These are phyloP conservation scores for Lactarius vividus DNA, from an alignment of 768 basidiomycete species.

Conservation along the genomic window DNA sequence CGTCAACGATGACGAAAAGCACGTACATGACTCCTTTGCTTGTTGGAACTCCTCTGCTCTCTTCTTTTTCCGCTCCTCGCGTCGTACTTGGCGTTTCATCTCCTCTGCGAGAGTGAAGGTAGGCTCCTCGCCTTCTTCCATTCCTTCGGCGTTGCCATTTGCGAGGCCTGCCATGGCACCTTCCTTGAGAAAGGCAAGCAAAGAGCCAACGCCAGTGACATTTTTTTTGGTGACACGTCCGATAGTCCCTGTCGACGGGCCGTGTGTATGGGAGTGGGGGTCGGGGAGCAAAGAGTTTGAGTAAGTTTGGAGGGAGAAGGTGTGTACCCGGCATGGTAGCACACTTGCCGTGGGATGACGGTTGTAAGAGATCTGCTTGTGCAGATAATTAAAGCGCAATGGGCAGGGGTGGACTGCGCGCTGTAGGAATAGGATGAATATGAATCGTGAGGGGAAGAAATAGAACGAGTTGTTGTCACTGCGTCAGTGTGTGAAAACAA, in stretches of 20 bases:
- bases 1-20: constrained; percentile 1
- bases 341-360: constrained; percentile 5
- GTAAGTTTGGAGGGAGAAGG: constrained; percentile 90
- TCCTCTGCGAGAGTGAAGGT: constrained; percentile 82
- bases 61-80: constrained; percentile 78
- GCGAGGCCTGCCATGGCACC: constrained; percentile 68
- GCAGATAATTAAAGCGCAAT: constrained; percentile 18
- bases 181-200: constrained; percentile 74
- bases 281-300: constrained; percentile 94
- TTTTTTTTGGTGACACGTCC: constrained; percentile 67
- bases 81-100: constrained; percentile 68
- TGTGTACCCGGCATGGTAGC: constrained; percentile 65
- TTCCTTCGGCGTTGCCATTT: constrained; percentile 56
- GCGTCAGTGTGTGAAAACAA: neutral
- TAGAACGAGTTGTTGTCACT: neutral
- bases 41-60: constrained; percentile 71
- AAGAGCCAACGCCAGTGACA: constrained; percentile 71
- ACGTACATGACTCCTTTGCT: constrained; percentile 84
- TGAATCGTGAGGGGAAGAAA: neutral
- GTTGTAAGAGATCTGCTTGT: neutral
- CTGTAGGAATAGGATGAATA: constrained; percentile 8
- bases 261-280: constrained; percentile 85
- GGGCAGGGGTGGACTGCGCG: constrained; percentile 2
- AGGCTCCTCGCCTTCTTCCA: constrained; percentile 86
- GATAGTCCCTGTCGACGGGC: constrained; percentile 81